Base-by-base conservation (phyloP, 352 stramenopile genomes). In the Phytopythium ostracodes region DNA sequence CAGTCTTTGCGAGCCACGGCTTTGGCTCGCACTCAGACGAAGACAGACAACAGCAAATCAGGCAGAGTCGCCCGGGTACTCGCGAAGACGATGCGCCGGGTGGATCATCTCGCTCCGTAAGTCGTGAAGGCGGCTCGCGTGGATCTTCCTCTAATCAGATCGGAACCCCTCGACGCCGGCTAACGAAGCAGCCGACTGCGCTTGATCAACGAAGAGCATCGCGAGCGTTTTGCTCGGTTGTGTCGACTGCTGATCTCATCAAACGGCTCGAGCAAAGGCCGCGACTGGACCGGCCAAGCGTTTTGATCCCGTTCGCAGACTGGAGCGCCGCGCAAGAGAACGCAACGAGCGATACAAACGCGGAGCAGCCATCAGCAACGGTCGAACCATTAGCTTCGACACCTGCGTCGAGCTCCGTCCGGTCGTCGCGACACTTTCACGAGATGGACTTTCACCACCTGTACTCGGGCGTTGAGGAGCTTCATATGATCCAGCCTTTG, bases 361-460 rank as follows among this genome's bases (percentile, higher is more conserved):
- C 18, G 8, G 46, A 40, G 9, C n/a, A n/a, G 27, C 4, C 50
- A 2, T 20, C 50, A 24, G 9, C 50, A 40, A 14, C 29, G 22
- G 20, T 20, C 17, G 27, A 31, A 6, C 1, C 18, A 36, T 5
- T n/a, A 20, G 8, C 3, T 29, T 29, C 51, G 8, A 22, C 20
- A n/a, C 1, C 33, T 59, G 9, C 12, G 4, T 20, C 1, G 8
- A 27, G n/a, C 0, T 22, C 57, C 11, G 12, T 29, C 8, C 55
- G 53, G 27, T 20, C 57, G 0, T 58, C 54, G 5, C 52, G 59
- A 0, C 63, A 70, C 52, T 55, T 73, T 5, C 55, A 70, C 24
- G 67, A 73, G 36, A 65, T 73, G 49, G 60, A 73, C 15, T 73
- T 66, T 20, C 33, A 56, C 15, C 52, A 44, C 3, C 11, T 57